These are phyloP conservation scores for Russula foetens DNA, from an alignment of 768 basidiomycete genomes.

Conservation along the genomic window DNA sequence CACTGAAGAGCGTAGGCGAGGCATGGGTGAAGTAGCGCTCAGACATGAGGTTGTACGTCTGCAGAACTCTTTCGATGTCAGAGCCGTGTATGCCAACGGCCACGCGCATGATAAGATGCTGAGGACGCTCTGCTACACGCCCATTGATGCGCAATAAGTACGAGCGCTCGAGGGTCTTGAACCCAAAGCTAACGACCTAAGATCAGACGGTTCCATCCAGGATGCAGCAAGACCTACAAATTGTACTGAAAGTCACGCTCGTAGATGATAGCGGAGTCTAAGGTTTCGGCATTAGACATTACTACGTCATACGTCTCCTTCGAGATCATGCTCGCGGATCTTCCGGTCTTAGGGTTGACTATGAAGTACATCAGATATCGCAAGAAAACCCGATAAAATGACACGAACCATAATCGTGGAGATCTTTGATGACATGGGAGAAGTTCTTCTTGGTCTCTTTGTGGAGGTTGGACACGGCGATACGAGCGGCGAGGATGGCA, in stretches of 20 bases:
- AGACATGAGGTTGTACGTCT: conserved; percentile 95
- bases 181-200: conserved; percentile 68
- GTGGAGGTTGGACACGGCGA: conserved; percentile 97
- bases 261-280: conserved; percentile 96
- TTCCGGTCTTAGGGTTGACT: conserved; percentile 95
- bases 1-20: conserved; percentile 96
- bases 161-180: conserved; percentile 98
- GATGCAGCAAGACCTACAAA: conserved; percentile 46
- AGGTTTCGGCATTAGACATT: conserved; percentile 64
- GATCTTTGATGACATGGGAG: conserved; percentile 82
- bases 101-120: conserved; percentile 99
- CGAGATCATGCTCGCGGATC: conserved; percentile 84
- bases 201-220: background rate
- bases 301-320: conserved; percentile 78
- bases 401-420: conserved; percentile 74
- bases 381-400: background rate
- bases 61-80: conserved; percentile 81
- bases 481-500: conserved; percentile 95
- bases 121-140: conserved; percentile 92
- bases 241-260: conserved; percentile 98
- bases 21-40: conserved; percentile 98
- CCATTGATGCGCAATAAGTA: conserved; percentile 93
- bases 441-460: conserved; percentile 99
- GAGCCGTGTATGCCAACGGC: conserved; percentile 92
- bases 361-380: background rate